A percentile compares a stretch with the other conserved stretches of the same genome.
phyloP scores from a whole-genome alignment of 176 grass and related monocot species.

The Oryza meyeriana region DNA sequence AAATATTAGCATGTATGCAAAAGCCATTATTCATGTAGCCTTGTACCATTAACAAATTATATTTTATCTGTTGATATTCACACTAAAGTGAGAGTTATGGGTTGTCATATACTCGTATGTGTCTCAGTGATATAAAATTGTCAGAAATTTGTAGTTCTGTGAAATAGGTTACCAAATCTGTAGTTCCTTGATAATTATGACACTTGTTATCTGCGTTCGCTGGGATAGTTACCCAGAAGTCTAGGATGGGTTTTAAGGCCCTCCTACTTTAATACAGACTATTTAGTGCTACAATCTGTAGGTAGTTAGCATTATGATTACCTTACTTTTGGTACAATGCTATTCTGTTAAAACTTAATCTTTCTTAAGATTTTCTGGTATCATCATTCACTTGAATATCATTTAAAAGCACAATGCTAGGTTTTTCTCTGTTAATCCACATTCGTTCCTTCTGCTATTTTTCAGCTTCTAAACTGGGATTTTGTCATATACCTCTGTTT shows the following conservation, averaged over 20 bases:
- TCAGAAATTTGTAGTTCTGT: too few relatives aligned
- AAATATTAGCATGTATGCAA: not conserved
- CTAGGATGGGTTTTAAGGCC: not conserved
- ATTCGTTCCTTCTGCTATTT: not conserved
- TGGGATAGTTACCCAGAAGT: not conserved
- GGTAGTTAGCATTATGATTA: conserved; percentile 14
- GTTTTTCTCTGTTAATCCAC: conserved; percentile 14
- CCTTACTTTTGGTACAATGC: conserved; percentile 1
- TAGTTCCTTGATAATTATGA: not conserved
- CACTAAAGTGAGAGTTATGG: not conserved
- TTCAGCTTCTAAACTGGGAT: conserved; percentile 51
- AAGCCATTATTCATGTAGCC: not conserved
- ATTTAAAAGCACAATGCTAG: not conserved
- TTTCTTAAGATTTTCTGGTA: not conserved
- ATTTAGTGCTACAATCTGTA: too few relatives aligned
- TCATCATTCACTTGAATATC: not conserved
- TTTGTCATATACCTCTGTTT: conserved; percentile 58
- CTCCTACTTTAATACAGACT: not conserved
- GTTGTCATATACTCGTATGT: too few relatives aligned
- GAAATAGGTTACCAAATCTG: too few relatives aligned
- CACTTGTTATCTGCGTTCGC: not conserved
- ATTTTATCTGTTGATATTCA: not conserved
- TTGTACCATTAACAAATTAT: not conserved
- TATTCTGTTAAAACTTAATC: not conserved
- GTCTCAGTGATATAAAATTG: too few relatives aligned